Base-by-base conservation (phyloP, 768 basidiomycete species). In the Gyrodon lividus region DNA sequence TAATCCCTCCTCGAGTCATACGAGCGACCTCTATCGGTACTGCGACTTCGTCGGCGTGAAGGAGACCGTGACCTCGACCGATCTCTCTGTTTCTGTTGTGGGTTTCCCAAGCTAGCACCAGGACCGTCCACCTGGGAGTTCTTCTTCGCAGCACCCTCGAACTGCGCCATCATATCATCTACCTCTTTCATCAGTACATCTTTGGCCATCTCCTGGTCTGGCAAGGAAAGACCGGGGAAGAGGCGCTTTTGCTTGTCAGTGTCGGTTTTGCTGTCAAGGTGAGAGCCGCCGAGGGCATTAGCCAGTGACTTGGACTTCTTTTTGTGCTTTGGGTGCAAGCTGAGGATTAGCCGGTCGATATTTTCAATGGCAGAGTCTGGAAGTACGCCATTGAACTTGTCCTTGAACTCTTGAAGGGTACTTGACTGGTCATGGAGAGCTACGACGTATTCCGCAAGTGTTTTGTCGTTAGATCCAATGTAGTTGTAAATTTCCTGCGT, bases 301-400 rank as follows among this genome's bases (percentile, higher is more conserved):
- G 68, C 59, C 31, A 68, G 68, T 16, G 62, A 48, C 20, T 69
- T 64, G 24, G 76, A 73, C 38, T 72, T 76, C 69, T 90, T 90
- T 77, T 92, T 97, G 76, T 98, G 88, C 63, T 93, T 97, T 1
- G 96, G 97, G 61, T 99, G 96, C 78, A 98, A 83, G 51, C 81
- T 90, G 48, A 97, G 81, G 59, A 99, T 92, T 46, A 98, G 82
- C 17, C 97, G 89, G 73, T 99, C 96, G 30, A 98, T 82, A 63
- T 87, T 95, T 68, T 94, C 89, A 51, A 96, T 72, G 65, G 98
- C 90, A 23, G 90, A 90, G 55, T 91, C 90, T 4, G 93, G 87
- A 63, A 98, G 94, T 57, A 83, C 84, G 17, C 87, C 84, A 48
- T 78, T 77, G 40, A 98, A 80, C 66, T 89, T 87, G 43, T 70